Evolutionary conservation across 306 rosid genomes (phyloP).

Genomic region (Albizia julibrissin): DNA sequence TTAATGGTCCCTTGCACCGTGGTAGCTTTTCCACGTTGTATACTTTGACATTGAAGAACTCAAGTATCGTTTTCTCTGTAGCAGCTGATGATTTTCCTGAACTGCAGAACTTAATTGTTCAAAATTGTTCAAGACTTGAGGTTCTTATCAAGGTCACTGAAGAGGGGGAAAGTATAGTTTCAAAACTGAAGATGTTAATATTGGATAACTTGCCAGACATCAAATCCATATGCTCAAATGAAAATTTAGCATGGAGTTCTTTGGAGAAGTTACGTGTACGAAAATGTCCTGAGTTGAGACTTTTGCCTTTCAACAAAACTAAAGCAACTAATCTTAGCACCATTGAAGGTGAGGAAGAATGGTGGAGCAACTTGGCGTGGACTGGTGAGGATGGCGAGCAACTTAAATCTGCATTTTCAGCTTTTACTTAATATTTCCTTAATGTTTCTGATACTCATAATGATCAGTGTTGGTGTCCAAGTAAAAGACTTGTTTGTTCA

Average conservation of each 20-base stretch:
- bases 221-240: not conserved
- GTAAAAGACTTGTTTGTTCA: not conserved
- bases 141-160: not conserved
- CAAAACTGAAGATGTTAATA: constrained; percentile 24
- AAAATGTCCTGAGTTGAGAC: constrained; percentile 26
- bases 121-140: constrained; percentile 17
- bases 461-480: not conserved
- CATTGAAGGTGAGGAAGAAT: constrained; percentile 22
- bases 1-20: not conserved
- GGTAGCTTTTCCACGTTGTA: not conserved
- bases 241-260: not conserved
- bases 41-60: not conserved
- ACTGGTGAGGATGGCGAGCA: not conserved
- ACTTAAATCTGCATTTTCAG: constrained; percentile 6
- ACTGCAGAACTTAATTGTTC: not conserved
- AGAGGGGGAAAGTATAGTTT: not conserved
- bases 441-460: not conserved
- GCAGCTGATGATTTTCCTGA: not conserved
- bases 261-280: constrained; percentile 16
- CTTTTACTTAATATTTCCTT: not conserved
- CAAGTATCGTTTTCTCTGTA: not conserved
- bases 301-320: not conserved
- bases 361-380: constrained; percentile 33
- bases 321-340: constrained; percentile 24
- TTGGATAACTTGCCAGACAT: not conserved